Evolutionary conservation across 2,329 filamentous ascomycete species (phyloP), one percentile per base, ranked within the genome.

Genomic region (Zalaria obscura): DNA sequence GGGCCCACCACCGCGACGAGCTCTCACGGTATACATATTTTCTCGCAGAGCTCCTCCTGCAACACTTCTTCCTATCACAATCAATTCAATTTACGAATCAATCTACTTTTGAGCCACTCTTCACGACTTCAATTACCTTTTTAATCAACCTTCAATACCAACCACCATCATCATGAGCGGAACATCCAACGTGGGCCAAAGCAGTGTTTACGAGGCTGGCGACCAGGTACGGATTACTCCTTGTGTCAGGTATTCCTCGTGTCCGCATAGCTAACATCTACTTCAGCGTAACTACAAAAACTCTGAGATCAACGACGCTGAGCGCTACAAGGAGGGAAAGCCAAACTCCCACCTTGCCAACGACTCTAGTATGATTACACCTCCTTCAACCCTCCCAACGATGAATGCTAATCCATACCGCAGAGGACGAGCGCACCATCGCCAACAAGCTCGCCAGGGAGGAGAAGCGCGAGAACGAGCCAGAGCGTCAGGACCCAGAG

Each of bases 241-340:
- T 29, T 26, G 31, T 36, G 6, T 18, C 18, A 18, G 25, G 35
- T 9, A 35, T 33, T 35, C 10, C 25, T n/a, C 34, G 8, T 4
- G 11, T n/a, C 29, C 35, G 25, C 26, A 35, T 34, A 25, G 25
- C 33, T 47, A 27, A 48, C 38, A 40, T 9, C 10, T 34, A 25
- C 35, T 18, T 18, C 35, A 60, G 69, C 73, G 75, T 53, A 85
- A 77, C 58, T 58, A 63, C 47, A 72, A 75, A 47, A 41, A 55
- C 43, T 40, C 40, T 39, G 65, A 72, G 46, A 49, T 67, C 40
- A 63, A 69, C 35, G 61, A 70, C 25, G 66, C 69, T 18, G 65
- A 73, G 40, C 70, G 76, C 45, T 91, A 75, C 65, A 66, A 87
- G 46, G 80, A 89, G 65, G 84, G 85, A 52, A 69, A 80, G 59